Conservation (phyloP, 1,139 yeast species). For the Blastobotrys serpentis region DNA sequence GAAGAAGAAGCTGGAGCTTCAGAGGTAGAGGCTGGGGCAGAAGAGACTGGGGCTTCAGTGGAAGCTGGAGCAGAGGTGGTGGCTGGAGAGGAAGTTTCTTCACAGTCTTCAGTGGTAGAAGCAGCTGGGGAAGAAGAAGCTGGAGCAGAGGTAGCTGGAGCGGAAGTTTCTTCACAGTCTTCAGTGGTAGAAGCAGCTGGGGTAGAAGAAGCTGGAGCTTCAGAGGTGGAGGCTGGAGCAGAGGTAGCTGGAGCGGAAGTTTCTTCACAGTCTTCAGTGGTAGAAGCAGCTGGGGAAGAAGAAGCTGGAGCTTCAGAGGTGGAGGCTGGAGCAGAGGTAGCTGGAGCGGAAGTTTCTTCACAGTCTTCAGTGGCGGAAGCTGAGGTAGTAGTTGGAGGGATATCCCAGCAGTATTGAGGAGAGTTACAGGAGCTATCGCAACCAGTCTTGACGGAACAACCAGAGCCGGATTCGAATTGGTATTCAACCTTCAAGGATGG, state of each 20-base stretch:
- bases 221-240: conserved; percentile 13
- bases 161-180: conserved; percentile 2
- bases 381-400: not conserved
- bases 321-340: not conserved
- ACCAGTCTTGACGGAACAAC: conserved; percentile 17
- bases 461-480: conserved; percentile 14
- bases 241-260: conserved; percentile 10
- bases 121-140: not conserved
- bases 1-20: conserved; percentile 10
- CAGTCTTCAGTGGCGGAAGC: not conserved
- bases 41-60: conserved; percentile 6
- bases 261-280: conserved; percentile 12
- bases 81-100: conserved; percentile 4
- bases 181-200: conserved; percentile 10
- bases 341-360: conserved; percentile 3
- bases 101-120: not conserved
- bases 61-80: conserved; percentile 1
- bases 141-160: conserved; percentile 4
- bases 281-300: conserved; percentile 2
- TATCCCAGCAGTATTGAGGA: conserved; percentile 20
- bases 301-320: conserved; percentile 8
- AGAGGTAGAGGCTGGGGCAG: conserved; percentile 9
- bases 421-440: conserved; percentile 16
- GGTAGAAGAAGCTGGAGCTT: conserved; percentile 13
- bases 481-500: conserved; percentile 17